Evolutionary conservation across 257 asterid genomes (phyloP).

Genomic region (Voacanga thouarsii): DNA sequence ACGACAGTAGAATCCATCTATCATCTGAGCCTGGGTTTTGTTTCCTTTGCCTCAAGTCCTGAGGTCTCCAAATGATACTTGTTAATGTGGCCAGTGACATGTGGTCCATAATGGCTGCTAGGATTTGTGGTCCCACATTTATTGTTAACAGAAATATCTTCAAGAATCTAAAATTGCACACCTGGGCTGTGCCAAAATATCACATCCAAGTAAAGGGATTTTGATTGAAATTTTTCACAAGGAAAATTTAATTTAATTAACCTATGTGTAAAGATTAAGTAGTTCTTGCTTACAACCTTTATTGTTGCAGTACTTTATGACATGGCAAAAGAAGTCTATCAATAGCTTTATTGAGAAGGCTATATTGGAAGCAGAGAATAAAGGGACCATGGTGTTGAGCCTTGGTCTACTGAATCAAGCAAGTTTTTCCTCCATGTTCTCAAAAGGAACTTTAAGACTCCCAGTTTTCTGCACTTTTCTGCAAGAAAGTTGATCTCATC

Average conservation of each 20-base stretch:
- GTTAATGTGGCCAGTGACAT: slow-evolving; percentile 76
- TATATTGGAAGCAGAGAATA: slow-evolving; percentile 56
- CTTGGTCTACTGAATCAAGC: slow-evolving; percentile 80
- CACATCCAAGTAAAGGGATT: slow-evolving; percentile 47
- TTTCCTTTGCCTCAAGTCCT: slow-evolving; percentile 68
- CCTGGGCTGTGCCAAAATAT: slow-evolving; percentile 83
- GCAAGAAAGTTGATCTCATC: background rate
- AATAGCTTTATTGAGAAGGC: slow-evolving; percentile 65
- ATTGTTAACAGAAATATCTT: slow-evolving; percentile 64
- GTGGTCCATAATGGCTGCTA: slow-evolving; percentile 58
- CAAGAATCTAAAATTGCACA: slow-evolving; percentile 59
- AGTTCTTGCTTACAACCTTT: background rate
- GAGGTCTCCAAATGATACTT: slow-evolving; percentile 57
- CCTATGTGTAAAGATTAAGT: too few species aligned
- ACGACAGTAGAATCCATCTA: slow-evolving; percentile 77
- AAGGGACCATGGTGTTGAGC: slow-evolving; percentile 60
- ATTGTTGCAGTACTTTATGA: slow-evolving; percentile 61
- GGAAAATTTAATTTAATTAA: background rate
- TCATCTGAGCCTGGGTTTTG: slow-evolving; percentile 71
- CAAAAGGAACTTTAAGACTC: too few species aligned
- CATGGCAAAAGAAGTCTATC: slow-evolving; percentile 70
- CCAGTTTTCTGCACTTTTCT: background rate
- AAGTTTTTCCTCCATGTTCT: slow-evolving; percentile 15
- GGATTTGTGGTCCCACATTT: slow-evolving; percentile 59
- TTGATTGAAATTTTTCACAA: background rate